Evolutionary conservation across 176 grass and related monocot species (phyloP).

Genomic region (Microstegium vimineum): DNA sequence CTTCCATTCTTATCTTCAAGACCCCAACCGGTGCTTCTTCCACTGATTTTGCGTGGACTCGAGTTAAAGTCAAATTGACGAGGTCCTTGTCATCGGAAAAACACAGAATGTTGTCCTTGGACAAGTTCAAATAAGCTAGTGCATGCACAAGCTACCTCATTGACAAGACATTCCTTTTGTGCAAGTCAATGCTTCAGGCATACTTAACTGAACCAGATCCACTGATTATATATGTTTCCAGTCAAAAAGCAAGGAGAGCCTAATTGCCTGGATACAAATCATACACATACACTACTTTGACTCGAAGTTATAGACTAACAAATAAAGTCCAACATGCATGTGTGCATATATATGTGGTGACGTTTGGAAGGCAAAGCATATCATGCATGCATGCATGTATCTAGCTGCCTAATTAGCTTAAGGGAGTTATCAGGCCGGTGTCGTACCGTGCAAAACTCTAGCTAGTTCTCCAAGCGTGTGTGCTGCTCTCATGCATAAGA

Average conservation of each 20-base stretch:
- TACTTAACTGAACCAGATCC: background rate
- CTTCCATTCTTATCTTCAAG: background rate
- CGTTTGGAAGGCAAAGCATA: background rate
- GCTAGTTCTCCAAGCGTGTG: conserved; percentile 27
- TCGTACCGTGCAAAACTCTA: conserved; percentile 39
- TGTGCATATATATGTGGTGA: background rate
- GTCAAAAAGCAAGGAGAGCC: background rate
- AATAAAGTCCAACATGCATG: background rate
- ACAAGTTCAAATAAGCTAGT: background rate
- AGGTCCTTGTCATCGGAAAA: background rate
- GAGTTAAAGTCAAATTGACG: background rate
- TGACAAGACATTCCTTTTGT: background rate
- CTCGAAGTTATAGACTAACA: conserved; percentile 8
- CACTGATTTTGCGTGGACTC: background rate
- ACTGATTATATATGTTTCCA: background rate
- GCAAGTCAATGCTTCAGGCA: background rate
- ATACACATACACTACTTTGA: background rate
- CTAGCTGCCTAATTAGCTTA: background rate
- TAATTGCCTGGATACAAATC: background rate
- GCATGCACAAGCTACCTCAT: background rate
- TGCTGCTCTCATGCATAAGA: background rate
- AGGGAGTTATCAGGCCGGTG: background rate
- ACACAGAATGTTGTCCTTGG: background rate
- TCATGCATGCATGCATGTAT: background rate
- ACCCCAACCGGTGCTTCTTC: background rate